Base-by-base conservation (phyloP, 768 basidiomycete genomes). In the Mycena epipterygia region DNA sequence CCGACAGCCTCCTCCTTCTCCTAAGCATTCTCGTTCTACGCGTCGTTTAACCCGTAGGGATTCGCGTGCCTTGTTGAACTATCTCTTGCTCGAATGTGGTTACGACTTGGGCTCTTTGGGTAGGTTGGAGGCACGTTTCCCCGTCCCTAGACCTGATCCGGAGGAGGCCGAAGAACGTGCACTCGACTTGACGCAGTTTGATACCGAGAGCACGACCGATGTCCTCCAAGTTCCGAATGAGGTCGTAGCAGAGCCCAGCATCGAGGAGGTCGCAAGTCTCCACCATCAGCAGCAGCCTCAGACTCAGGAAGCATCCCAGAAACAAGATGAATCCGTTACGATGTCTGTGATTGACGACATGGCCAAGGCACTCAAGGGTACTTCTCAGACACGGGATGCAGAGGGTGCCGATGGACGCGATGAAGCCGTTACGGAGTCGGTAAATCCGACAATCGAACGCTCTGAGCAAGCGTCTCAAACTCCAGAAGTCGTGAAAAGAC, bases 71-170 rank as follows among this genome's bases (percentile, higher is more conserved):
- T n/a, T 64, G 30, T 46, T 68, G 49, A 62, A 73, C 39, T 73
- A 68, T 58, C 52, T 73, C 12, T n/a, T 65, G 41, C 52, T 65
- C 59, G 63, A 73, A 30, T 69, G 71, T 42, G 62, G 71, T 29
- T 73, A 49, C 67, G 71, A 73, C 39, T 25, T 66, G 53, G 67
- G 33, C 1, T 61, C 67, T 2, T 44, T 73, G 67, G 14, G 39
- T n/a, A 41, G 25, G 2, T 41, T 73, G 39, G 57, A 42, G 51
- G 62, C 67, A 14, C 67, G 63, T 17, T 61, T 65, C 51, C 69
- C 61, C n/a, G 64, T 66, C 3, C 49, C 55, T 33, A 16, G 5
- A 37, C 42, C 35, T 1, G 48, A 62, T 12, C 46, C 60, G 27
- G 64, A 60, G 41, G 52, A 59, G 23, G 35, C 25, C 13, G 57